phyloP scores from a whole-genome alignment of 306 rosid species.

The Alnus rubra region DNA sequence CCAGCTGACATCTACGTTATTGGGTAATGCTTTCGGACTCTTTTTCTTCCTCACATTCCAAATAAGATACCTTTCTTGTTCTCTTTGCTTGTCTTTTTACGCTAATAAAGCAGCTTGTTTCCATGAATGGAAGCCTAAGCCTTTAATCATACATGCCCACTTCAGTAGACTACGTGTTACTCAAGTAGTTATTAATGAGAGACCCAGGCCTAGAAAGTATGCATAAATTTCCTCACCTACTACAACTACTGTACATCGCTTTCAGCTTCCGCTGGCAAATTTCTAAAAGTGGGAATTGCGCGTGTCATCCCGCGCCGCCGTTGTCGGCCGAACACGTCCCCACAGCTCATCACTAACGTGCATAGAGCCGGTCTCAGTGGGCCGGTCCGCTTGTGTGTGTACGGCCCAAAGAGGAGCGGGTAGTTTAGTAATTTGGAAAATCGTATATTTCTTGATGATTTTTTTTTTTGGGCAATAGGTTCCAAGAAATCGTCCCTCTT shows the following conservation, averaged over 20 bases:
- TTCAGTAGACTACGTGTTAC: background rate
- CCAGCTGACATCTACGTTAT: constrained; percentile 69
- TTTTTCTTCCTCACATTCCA: background rate
- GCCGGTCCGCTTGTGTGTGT: background rate
- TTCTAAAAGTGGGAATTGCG: background rate
- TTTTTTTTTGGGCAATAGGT: constrained; percentile 36
- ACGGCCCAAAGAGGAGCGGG: too few species aligned
- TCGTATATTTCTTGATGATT: too few species aligned
- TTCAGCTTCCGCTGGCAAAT: background rate
- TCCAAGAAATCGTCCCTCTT: constrained; percentile 91
- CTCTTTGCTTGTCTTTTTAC: background rate
- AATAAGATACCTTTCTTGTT: background rate
- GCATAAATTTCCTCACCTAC: background rate
- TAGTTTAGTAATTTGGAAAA: too few species aligned
- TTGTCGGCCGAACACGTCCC: background rate
- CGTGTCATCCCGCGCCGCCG: background rate
- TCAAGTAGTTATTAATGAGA: background rate
- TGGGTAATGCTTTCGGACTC: constrained; percentile 48
- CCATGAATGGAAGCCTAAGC: background rate
- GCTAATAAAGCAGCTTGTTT: background rate
- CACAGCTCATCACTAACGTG: constrained; percentile 27
- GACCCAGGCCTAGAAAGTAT: background rate
- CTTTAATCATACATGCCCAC: background rate
- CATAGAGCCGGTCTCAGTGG: background rate
- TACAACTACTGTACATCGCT: background rate